Conservation (phyloP, 2,329 filamentous ascomycete genomes). For the Elsinoe perseae region DNA sequence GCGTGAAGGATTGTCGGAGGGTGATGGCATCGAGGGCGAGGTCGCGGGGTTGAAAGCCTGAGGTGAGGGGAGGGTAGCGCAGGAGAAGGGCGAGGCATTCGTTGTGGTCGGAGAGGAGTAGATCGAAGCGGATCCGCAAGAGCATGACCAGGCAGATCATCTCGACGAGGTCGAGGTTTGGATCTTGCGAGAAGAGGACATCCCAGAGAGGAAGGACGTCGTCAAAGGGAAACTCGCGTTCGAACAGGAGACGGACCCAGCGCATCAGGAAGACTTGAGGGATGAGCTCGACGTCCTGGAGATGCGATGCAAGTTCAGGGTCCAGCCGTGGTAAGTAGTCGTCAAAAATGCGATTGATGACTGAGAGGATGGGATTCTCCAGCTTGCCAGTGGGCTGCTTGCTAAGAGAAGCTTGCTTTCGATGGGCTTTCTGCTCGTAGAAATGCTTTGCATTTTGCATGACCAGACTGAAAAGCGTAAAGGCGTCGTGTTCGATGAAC, state of each 20-base stretch:
- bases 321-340: constrained; percentile 70
- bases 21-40: constrained; percentile 83
- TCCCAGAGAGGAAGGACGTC: constrained; percentile 85
- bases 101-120: constrained; percentile 82
- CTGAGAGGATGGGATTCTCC: constrained; percentile 67
- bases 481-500: constrained; percentile 85
- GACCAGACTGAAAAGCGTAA: constrained; percentile 71
- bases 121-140: constrained; percentile 79
- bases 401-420: constrained; percentile 17
- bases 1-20: constrained; percentile 56
- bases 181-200: constrained; percentile 77
- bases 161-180: constrained; percentile 72
- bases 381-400: constrained; percentile 33
- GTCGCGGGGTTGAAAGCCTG: constrained; percentile 42
- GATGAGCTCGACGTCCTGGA: constrained; percentile 78
- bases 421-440: constrained; percentile 59
- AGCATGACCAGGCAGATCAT: constrained; percentile 93
- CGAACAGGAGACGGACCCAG: constrained; percentile 89
- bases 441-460: constrained; percentile 85
- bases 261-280: constrained; percentile 97
- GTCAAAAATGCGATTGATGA: constrained; percentile 82
- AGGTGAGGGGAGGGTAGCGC: constrained; percentile 62
- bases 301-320: constrained; percentile 71
- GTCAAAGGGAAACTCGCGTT: constrained; percentile 84
- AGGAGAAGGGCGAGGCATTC: constrained; percentile 72